A percentile compares a stretch with the other conserved stretches of the same genome.
These are phyloP conservation scores for Blastobotrys indianensis DNA, from an alignment of 1,139 yeast species.

Conservation along the genomic window DNA sequence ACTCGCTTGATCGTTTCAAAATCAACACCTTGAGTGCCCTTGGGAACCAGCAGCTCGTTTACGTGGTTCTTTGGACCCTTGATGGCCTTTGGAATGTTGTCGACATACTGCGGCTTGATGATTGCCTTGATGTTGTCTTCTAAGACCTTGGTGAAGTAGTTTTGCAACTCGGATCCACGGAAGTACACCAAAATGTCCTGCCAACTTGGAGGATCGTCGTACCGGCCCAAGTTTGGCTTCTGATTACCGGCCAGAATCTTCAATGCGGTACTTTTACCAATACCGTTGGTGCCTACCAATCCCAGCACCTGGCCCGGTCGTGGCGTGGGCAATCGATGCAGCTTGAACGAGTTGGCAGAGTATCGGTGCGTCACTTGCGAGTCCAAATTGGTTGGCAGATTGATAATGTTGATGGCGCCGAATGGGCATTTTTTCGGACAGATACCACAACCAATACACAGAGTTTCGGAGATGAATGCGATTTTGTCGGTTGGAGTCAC, in stretches of 20 bases:
- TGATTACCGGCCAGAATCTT: slow-evolving; percentile 97
- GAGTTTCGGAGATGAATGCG: slow-evolving; percentile 89
- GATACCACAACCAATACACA: slow-evolving; percentile 99
- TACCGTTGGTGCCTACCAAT: slow-evolving; percentile 97
- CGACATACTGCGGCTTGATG: slow-evolving; percentile 97
- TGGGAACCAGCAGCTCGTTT: slow-evolving; percentile 70
- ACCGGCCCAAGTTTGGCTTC: slow-evolving; percentile 91
- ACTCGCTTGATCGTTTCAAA: slow-evolving; percentile 57
- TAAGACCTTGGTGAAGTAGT: slow-evolving; percentile 85
- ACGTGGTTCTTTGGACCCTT: slow-evolving; percentile 86
- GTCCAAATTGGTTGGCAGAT: slow-evolving; percentile 91
- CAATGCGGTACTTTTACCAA: slow-evolving; percentile 96
- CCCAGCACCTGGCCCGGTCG: slow-evolving; percentile 99
- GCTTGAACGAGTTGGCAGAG: slow-evolving; percentile 94
- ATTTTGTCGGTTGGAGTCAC: slow-evolving; percentile 86
- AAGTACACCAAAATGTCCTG: slow-evolving; percentile 82
- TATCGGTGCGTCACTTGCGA: slow-evolving; percentile 92
- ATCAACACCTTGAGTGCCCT: slow-evolving; percentile 61
- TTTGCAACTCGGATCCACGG: slow-evolving; percentile 96
- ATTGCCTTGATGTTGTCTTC: slow-evolving; percentile 93
- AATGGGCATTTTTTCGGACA: slow-evolving; percentile 98
- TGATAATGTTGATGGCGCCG: slow-evolving; percentile 92
- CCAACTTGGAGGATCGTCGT: slow-evolving; percentile 97
- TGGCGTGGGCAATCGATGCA: slow-evolving; percentile 95
- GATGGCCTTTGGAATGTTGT: slow-evolving; percentile 92